Percentiles rank a stretch among this genome's conserved stretches.
Conservation (phyloP, 192 early-diverging fungal species). For the Coemansia sp. region DNA sequence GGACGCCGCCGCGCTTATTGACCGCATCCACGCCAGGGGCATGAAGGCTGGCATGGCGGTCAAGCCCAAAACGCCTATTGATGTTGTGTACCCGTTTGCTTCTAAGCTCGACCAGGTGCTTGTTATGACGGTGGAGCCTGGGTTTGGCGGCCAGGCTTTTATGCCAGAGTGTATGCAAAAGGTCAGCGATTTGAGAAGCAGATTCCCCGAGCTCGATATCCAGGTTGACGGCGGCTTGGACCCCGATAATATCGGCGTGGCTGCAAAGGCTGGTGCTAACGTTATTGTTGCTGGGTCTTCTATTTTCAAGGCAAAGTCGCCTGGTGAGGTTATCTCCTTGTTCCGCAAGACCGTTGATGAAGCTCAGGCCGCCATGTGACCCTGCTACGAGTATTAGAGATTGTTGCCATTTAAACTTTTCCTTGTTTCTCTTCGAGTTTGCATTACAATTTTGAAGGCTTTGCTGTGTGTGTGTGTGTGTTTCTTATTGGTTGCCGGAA, state of each 20-base stretch:
- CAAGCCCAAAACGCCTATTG: slow-evolving; percentile 84
- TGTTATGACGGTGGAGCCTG: slow-evolving; percentile 97
- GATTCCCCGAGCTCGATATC: slow-evolving; percentile 86
- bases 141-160: slow-evolving; percentile 95
- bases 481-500: no score
- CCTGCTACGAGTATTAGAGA: background rate
- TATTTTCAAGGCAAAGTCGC: slow-evolving; percentile 77
- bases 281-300: slow-evolving; percentile 96
- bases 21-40: slow-evolving; percentile 71
- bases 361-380: slow-evolving; percentile 12
- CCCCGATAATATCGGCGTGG: slow-evolving; percentile 79
- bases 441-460: background rate
- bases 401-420: background rate
- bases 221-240: slow-evolving; percentile 94
- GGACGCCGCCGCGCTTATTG: slow-evolving; percentile 72
- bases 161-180: slow-evolving; percentile 87
- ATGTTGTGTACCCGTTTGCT: slow-evolving; percentile 56
- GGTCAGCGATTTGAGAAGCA: slow-evolving; percentile 65
- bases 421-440: background rate
- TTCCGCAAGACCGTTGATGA: slow-evolving; percentile 47
- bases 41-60: slow-evolving; percentile 94
- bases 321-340: slow-evolving; percentile 66
- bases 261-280: slow-evolving; percentile 89
- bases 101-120: slow-evolving; percentile 81
- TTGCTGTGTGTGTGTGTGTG: background rate